These are phyloP conservation scores for Racocetra persica DNA, from an alignment of 371 early-diverging fungal species.

Conservation along the genomic window DNA sequence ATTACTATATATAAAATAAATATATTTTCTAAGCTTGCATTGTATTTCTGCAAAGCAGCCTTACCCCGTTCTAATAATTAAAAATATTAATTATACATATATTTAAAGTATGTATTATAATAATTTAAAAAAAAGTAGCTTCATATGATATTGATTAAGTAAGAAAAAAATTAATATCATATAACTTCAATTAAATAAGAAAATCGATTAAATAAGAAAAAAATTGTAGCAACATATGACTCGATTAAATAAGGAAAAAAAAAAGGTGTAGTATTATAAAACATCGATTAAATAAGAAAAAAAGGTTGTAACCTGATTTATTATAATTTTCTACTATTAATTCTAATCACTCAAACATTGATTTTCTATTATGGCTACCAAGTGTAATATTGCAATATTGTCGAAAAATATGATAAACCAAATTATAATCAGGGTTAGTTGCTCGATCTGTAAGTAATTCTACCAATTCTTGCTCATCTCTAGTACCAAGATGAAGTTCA, in stretches of 20 bases:
- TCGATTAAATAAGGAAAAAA: too few relatives aligned
- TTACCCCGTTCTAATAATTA: neutral
- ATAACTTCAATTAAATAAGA: too few relatives aligned
- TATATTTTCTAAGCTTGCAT: neutral
- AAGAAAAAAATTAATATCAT: too few relatives aligned
- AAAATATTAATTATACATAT: too few relatives aligned
- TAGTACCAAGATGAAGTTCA: neutral
- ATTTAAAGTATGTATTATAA: too few relatives aligned
- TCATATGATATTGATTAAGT: too few relatives aligned
- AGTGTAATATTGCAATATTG: neutral
- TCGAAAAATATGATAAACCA: neutral
- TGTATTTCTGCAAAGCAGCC: conserved; percentile 10
- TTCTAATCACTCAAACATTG: neutral
- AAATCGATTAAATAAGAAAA: too few relatives aligned
- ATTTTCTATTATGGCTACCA: neutral
- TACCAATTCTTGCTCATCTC: neutral
- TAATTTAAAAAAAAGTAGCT: too few relatives aligned
- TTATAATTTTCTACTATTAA: neutral
- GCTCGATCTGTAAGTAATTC: neutral
- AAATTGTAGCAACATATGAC: too few relatives aligned
- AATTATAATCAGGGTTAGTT: neutral
- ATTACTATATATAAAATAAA: neutral
- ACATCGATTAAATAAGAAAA: too few relatives aligned
- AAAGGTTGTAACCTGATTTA: conserved; percentile 5
- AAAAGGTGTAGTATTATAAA: too few relatives aligned